A percentile compares a stretch with the other conserved stretches of the same genome.
These are phyloP conservation scores for Metschnikowia gelsemii DNA, from an alignment of 805 yeast species.

Conservation along the genomic window DNA sequence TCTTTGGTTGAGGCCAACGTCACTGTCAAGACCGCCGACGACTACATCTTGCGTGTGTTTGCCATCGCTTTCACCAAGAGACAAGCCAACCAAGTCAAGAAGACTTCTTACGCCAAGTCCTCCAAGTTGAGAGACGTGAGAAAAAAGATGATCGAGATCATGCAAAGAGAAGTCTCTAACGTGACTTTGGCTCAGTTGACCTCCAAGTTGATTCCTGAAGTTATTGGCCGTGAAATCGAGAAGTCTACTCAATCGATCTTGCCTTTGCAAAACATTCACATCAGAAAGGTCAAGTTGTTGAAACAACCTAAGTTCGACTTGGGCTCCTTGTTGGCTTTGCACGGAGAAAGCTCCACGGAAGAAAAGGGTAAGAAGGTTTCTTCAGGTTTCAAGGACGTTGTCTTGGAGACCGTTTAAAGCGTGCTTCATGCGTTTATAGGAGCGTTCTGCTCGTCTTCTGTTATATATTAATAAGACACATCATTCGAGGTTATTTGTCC, in stretches of 20 bases:
- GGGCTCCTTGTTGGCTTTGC: constrained; percentile 93
- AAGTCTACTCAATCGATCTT: constrained; percentile 91
- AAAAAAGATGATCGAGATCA: constrained; percentile 94
- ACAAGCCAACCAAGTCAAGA: constrained; percentile 94
- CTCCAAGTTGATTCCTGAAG: constrained; percentile 97
- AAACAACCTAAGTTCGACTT: constrained; percentile 99
- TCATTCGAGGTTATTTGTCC: constrained; percentile 8
- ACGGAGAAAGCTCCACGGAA: constrained; percentile 84
- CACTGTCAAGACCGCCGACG: constrained; percentile 97
- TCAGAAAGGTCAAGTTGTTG: constrained; percentile 97
- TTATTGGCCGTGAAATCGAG: constrained; percentile 97
- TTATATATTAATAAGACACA: constrained; percentile 20
- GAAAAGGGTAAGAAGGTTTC: constrained; percentile 99
- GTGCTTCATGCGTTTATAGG: too few relatives aligned
- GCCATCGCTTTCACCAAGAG: constrained; percentile 99
- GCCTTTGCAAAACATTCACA: constrained; percentile 98
- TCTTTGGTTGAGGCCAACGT: constrained; percentile 96
- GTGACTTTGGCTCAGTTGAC: constrained; percentile 95
- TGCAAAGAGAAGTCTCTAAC: constrained; percentile 94
- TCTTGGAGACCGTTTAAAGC: constrained; percentile 95
- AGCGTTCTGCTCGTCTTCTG: constrained; percentile 18
- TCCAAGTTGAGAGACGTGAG: constrained; percentile 97
- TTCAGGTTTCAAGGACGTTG: constrained; percentile 96
- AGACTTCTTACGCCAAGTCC: constrained; percentile 96
- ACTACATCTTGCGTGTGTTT: constrained; percentile 93